Evolutionary conservation across 2,329 filamentous ascomycete genomes (phyloP).

Genomic region (Orbilia oligospora): DNA sequence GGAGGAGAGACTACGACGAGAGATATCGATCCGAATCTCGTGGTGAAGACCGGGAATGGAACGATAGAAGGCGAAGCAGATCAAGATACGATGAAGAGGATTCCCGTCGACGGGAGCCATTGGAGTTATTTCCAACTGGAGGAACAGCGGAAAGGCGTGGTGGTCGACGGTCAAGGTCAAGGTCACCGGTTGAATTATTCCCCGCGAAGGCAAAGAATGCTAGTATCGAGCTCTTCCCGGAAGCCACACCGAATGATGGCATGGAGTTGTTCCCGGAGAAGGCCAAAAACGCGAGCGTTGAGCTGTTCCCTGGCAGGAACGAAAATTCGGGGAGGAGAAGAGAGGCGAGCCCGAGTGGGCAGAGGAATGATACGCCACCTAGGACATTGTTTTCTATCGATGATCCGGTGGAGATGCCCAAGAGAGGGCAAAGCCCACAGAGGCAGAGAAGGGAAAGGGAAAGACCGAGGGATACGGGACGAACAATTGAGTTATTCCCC

Average conservation of each 20-base stretch:
- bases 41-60: conserved; percentile 69
- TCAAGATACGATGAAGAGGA: conserved; percentile 70
- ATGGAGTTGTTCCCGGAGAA: conserved; percentile 53
- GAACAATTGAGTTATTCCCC: conserved; percentile 61
- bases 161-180: conserved; percentile 49
- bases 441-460: conserved; percentile 45
- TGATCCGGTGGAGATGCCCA: conserved; percentile 48
- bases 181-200: conserved; percentile 62
- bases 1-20: conserved; percentile 72
- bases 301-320: conserved; percentile 59
- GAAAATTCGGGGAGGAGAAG: conserved; percentile 20
- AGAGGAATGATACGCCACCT: conserved; percentile 32
- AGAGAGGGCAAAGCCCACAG: conserved; percentile 48
- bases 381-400: conserved; percentile 53
- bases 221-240: conserved; percentile 49
- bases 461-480: conserved; percentile 26
- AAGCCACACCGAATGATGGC: conserved; percentile 28
- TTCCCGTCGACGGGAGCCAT: conserved; percentile 64
- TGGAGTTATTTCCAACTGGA: conserved; percentile 52
- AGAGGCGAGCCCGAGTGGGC: conserved; percentile 28
- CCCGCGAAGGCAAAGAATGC: conserved; percentile 51
- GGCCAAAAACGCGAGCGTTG: conserved; percentile 49
- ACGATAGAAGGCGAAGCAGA: conserved; percentile 66
- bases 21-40: conserved; percentile 63
- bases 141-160: conserved; percentile 29